These are phyloP conservation scores for Cladobotryum mycophilum DNA, from an alignment of 2,329 filamentous ascomycete genomes.

Conservation along the genomic window DNA sequence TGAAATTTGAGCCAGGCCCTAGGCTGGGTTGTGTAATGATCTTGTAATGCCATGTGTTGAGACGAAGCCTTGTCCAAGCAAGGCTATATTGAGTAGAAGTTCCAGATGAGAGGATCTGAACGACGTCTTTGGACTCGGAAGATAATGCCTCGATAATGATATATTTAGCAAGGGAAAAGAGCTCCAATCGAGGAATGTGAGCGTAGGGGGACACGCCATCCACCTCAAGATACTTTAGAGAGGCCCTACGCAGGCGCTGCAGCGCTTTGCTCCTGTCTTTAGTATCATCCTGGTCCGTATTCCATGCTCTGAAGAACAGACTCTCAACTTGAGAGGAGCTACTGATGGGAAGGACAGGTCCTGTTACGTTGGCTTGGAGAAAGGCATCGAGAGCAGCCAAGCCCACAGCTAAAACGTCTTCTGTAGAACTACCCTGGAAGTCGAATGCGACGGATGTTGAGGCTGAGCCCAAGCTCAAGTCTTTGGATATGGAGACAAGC, in stretches of 20 bases:
- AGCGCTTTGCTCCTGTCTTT: slow-evolving; percentile 15
- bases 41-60: slow-evolving; percentile 64
- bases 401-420: slow-evolving; percentile 22
- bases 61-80: slow-evolving; percentile 61
- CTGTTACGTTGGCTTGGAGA: slow-evolving; percentile 81
- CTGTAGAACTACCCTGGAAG: neutral
- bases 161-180: slow-evolving; percentile 67
- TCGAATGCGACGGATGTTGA: neutral
- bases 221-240: slow-evolving; percentile 63
- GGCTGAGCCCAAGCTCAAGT: neutral
- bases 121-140: slow-evolving; percentile 16
- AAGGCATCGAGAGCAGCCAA: slow-evolving; percentile 60
- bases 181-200: slow-evolving; percentile 74
- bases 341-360: slow-evolving; percentile 57
- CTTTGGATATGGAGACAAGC: neutral
- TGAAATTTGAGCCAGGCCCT: slow-evolving; percentile 48
- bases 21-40: slow-evolving; percentile 52
- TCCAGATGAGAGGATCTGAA: slow-evolving; percentile 20
- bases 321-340: slow-evolving; percentile 24
- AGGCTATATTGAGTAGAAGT: slow-evolving; percentile 42
- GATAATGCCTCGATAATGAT: slow-evolving; percentile 32
- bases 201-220: slow-evolving; percentile 86
- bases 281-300: neutral
- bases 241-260: slow-evolving; percentile 43
- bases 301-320: slow-evolving; percentile 36